Conservation (phyloP, 768 basidiomycete genomes). For the Chiua virens region DNA sequence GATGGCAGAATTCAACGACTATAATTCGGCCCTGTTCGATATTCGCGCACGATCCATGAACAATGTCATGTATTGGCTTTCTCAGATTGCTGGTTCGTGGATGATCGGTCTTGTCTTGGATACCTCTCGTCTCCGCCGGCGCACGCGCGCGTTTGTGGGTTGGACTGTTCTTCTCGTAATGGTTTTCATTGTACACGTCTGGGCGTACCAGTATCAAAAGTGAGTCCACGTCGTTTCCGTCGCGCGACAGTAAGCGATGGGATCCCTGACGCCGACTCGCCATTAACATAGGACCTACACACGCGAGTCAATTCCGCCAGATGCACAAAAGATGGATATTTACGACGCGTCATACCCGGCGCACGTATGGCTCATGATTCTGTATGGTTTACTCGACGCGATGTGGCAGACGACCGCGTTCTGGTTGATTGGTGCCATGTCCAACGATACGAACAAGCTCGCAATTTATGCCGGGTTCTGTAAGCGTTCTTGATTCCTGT, state of each 20-base stretch:
- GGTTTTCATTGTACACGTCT: conserved; percentile 67
- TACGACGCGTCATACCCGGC: conserved; percentile 19
- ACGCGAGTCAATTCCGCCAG: conserved; percentile 45
- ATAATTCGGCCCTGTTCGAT: conserved; percentile 71
- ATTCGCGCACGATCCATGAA: conserved; percentile 75
- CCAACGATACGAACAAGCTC: conserved; percentile 73
- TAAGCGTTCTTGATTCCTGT: conserved; percentile 53
- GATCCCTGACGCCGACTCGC: not conserved
- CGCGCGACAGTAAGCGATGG: not conserved
- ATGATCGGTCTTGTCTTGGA: conserved; percentile 69
- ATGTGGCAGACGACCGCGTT: conserved; percentile 82
- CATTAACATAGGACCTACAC: conserved; percentile 54
- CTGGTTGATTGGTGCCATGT: conserved; percentile 83
- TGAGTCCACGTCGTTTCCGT: conserved; percentile 26
- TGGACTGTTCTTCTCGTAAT: conserved; percentile 61
- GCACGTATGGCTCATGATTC: conserved; percentile 60
- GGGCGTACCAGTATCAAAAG: conserved; percentile 78
- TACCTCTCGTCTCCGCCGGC: conserved; percentile 49
- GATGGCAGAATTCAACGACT: conserved; percentile 68
- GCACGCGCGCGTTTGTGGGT: conserved; percentile 64
- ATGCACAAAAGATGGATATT: conserved; percentile 56
- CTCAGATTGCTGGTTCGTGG: conserved; percentile 72
- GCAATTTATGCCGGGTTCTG: conserved; percentile 80
- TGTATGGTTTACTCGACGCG: conserved; percentile 70
- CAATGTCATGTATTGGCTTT: conserved; percentile 76